Evolutionary conservation across 2,329 filamentous ascomycete species (phyloP).

Genomic region (Fusarium sp.): DNA sequence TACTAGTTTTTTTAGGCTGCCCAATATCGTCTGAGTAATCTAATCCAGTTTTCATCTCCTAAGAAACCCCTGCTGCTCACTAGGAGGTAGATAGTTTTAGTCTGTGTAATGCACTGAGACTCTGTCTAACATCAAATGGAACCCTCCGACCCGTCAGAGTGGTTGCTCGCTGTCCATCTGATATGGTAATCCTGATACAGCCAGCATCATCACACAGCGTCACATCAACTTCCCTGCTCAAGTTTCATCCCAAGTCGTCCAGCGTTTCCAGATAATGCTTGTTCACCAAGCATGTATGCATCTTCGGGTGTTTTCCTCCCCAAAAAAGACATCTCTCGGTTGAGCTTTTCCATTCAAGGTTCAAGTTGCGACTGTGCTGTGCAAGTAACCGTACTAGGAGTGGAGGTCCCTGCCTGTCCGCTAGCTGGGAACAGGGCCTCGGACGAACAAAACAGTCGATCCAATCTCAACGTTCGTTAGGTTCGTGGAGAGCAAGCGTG

Average conservation of each 20-base stretch:
- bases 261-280: constrained; percentile 30
- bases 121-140: constrained; percentile 15
- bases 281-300: constrained; percentile 19
- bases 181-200: constrained; percentile 11
- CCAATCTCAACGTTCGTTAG: constrained; percentile 40
- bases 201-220: constrained; percentile 9
- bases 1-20: constrained; percentile 5
- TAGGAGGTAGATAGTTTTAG: too few species aligned
- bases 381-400: constrained; percentile 11
- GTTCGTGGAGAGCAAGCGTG: constrained; percentile 4
- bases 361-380: constrained; percentile 27
- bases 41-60: neutral
- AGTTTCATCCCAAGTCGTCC: constrained; percentile 41
- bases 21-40: neutral
- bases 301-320: constrained; percentile 36
- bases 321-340: constrained; percentile 15
- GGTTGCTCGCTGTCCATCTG: constrained; percentile 10
- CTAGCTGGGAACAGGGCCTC: constrained; percentile 22
- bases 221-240: constrained; percentile 10
- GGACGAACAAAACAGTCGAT: constrained; percentile 11
- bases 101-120: constrained; percentile 1
- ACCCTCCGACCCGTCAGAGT: constrained; percentile 21
- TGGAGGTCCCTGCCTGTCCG: constrained; percentile 4
- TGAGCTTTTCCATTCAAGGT: constrained; percentile 34
- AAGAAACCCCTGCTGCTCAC: neutral